A percentile compares a stretch with the other conserved stretches of the same genome.
Evolutionary conservation across 352 stramenopile species (phyloP).

Genomic region (Blastocystis sp.): DNA sequence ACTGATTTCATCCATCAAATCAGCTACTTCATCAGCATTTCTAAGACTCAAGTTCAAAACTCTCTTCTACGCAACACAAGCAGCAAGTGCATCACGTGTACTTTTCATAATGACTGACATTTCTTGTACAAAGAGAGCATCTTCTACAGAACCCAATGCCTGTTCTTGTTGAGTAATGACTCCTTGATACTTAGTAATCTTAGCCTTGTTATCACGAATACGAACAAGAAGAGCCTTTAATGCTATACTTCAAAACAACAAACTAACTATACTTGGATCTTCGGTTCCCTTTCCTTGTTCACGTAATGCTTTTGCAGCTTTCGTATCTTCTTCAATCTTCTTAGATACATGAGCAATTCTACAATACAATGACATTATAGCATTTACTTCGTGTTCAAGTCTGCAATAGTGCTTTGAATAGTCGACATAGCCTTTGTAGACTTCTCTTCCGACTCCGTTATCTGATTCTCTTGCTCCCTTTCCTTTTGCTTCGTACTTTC

Average conservation of each 20-base stretch:
- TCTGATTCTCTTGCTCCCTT: background rate
- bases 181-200: slow-evolving; percentile 1
- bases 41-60: background rate
- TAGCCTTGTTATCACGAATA: background rate
- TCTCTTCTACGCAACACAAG: background rate
- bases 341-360: background rate
- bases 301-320: background rate
- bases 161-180: background rate
- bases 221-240: background rate
- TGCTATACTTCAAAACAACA: background rate
- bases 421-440: background rate
- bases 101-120: background rate
- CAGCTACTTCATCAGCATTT: slow-evolving; percentile 1
- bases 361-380: background rate
- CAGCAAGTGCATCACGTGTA: slow-evolving; percentile 3
- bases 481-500: background rate
- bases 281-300: background rate
- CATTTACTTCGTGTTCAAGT: background rate
- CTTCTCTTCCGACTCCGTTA: background rate
- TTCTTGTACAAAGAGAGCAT: slow-evolving; percentile 19
- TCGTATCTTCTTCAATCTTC: background rate
- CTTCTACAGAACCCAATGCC: background rate
- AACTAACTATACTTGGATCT: background rate
- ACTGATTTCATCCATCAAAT: slow-evolving; percentile 43
- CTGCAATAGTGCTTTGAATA: background rate